A percentile compares a stretch with the other conserved stretches of the same genome.
These are phyloP conservation scores for Neoscytalidium dimidiatum DNA, from an alignment of 2,329 filamentous ascomycete species.

Conservation along the genomic window DNA sequence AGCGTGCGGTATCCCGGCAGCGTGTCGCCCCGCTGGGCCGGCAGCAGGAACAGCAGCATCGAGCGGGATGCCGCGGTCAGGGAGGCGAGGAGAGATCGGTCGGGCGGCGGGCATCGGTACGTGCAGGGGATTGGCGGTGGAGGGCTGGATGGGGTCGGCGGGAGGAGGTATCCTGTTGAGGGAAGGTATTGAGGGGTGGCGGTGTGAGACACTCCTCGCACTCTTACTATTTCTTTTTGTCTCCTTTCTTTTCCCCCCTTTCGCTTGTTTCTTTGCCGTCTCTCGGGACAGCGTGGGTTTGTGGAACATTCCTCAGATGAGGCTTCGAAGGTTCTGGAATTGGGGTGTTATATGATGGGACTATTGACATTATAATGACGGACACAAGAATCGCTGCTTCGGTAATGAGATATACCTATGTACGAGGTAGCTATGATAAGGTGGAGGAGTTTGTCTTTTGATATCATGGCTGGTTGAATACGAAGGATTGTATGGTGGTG, in stretches of 20 bases:
- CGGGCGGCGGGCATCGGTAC: neutral
- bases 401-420: neutral
- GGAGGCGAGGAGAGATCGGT: neutral
- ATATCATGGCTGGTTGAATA: neutral
- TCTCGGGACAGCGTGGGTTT: too few species aligned
- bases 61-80: neutral
- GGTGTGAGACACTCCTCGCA: neutral
- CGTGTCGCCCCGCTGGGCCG: neutral
- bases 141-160: conserved; percentile 20
- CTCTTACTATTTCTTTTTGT: too few species aligned
- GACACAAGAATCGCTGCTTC: neutral
- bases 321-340: too few species aligned
- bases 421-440: neutral
- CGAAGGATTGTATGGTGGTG: neutral
- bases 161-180: conserved; percentile 22
- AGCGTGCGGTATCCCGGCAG: conserved; percentile 13
- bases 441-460: too few species aligned
- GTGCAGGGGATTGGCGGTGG: neutral
- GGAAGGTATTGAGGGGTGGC: neutral
- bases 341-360: neutral
- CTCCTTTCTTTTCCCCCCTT: too few species aligned
- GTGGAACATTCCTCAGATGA: too few species aligned
- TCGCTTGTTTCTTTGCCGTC: too few species aligned
- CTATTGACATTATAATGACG: neutral
- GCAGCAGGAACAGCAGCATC: conserved; percentile 9